These are phyloP conservation scores for Desmodesmus armatus DNA, from an alignment of 139 green algal species.

Conservation along the genomic window DNA sequence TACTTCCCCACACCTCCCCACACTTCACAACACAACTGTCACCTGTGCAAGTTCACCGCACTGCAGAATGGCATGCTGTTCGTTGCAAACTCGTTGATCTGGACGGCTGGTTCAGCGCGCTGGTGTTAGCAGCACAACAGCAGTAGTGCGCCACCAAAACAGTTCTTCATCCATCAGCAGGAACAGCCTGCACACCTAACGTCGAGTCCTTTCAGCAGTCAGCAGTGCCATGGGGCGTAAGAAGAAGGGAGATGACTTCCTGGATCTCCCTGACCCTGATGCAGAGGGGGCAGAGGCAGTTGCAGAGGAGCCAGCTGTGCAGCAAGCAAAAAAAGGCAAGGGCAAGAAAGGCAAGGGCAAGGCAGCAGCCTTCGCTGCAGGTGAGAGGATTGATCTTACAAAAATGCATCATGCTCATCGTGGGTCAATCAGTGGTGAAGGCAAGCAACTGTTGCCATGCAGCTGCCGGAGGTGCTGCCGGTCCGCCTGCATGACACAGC, in stretches of 20 bases:
- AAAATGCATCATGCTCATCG: too few species aligned
- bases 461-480: conserved; percentile 1
- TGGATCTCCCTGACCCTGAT: conserved; percentile 44
- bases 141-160: too few species aligned
- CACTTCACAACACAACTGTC: too few species aligned
- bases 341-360: conserved; percentile 46
- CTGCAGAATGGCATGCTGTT: too few species aligned
- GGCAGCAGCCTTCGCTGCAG: neutral
- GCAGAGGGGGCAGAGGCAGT: conserved; percentile 33
- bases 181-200: too few species aligned
- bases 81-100: too few species aligned
- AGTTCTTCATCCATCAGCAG: too few species aligned
- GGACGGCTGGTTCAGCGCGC: too few species aligned
- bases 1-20: too few species aligned
- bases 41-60: too few species aligned
- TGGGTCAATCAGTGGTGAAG: too few species aligned
- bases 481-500: neutral
- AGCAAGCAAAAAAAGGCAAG: conserved; percentile 5
- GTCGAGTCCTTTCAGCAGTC: neutral
- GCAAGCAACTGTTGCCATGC: neutral
- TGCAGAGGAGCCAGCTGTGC: conserved; percentile 35
- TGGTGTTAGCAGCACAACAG: too few species aligned
- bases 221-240: conserved; percentile 39
- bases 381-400: neutral
- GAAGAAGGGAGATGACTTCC: conserved; percentile 56